Percentiles rank a stretch among this genome's conserved stretches.
Evolutionary conservation across 2,329 filamentous ascomycete species (phyloP).

Genomic region (Colletotrichum endophyticum): DNA sequence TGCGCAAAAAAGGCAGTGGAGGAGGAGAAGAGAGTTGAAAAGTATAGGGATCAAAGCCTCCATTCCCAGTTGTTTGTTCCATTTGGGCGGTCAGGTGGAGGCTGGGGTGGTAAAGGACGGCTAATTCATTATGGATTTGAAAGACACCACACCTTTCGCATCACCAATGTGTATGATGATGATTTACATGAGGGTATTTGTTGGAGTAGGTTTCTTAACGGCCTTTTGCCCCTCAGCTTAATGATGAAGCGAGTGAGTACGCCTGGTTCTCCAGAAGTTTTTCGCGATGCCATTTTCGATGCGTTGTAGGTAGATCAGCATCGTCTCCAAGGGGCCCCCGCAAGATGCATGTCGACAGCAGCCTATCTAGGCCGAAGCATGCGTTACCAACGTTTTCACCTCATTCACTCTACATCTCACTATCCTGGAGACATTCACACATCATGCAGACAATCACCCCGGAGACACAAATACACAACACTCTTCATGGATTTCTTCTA

Average conservation of each 20-base stretch:
- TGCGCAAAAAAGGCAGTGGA: background rate
- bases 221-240: background rate
- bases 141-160: background rate
- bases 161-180: background rate
- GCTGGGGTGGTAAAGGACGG: slow-evolving; percentile 11
- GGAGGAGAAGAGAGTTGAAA: background rate
- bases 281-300: background rate
- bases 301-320: background rate
- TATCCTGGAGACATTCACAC: background rate
- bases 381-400: too few relatives aligned
- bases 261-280: background rate
- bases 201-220: background rate
- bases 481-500: background rate
- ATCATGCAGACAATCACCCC: background rate
- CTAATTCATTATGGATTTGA: slow-evolving; percentile 20
- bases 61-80: slow-evolving; percentile 12
- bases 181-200: background rate
- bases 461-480: background rate
- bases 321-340: fast-evolving
- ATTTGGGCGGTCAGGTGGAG: slow-evolving; percentile 11
- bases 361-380: background rate
- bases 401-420: background rate
- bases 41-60: background rate
- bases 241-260: background rate
- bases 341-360: background rate